Evolutionary conservation across 441 rosid species (phyloP).

Genomic region (Jatropha multifida): DNA sequence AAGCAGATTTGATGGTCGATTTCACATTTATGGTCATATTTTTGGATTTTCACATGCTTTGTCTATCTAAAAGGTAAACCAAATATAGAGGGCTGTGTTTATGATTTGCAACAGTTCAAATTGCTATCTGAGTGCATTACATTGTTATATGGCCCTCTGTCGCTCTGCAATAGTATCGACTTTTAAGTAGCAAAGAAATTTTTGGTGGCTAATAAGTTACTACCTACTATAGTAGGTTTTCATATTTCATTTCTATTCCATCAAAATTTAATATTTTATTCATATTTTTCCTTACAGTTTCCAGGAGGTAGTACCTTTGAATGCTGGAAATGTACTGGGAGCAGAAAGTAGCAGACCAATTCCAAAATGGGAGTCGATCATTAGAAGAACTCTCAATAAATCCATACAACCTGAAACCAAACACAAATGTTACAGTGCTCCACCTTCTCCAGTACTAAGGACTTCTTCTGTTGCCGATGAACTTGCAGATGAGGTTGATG

Average conservation of each 20-base stretch:
- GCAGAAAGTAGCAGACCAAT: slow-evolving; percentile 91
- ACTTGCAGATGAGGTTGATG: slow-evolving; percentile 61
- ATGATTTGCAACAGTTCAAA: background rate
- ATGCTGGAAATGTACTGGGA: slow-evolving; percentile 94
- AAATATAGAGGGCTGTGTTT: background rate
- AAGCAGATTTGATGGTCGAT: background rate
- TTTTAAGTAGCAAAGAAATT: background rate
- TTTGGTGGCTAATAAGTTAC: slow-evolving; percentile 1
- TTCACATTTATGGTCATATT: background rate
- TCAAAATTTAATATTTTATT: slow-evolving; percentile 12
- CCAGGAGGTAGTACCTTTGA: slow-evolving; percentile 97
- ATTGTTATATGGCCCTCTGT: background rate
- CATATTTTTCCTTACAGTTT: slow-evolving; percentile 45
- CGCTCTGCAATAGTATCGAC: background rate
- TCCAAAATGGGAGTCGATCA: slow-evolving; percentile 87
- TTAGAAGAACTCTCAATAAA: slow-evolving; percentile 83
- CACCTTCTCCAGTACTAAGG: slow-evolving; percentile 78
- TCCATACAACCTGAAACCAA: slow-evolving; percentile 49
- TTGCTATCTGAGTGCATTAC: background rate
- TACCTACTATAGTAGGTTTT: background rate
- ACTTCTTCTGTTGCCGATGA: slow-evolving; percentile 76
- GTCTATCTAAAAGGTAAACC: background rate
- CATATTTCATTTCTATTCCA: background rate
- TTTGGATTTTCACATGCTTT: background rate
- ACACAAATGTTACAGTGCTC: slow-evolving; percentile 84